phyloP scores from a whole-genome alignment of 257 asterid species.

The Petunia axillaris region DNA sequence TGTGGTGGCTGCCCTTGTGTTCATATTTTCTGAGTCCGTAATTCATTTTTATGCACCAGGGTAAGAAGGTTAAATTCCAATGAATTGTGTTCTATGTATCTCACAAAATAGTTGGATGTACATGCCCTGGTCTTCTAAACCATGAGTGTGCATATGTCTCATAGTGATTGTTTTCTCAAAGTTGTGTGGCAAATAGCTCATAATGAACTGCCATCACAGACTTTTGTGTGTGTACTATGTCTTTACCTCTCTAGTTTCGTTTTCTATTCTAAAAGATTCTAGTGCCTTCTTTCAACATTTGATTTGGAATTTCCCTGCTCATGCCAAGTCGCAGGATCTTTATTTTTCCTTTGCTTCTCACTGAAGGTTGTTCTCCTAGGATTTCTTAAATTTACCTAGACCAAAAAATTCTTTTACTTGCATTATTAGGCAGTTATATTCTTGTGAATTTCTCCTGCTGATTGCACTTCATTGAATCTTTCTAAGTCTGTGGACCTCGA shows the following conservation, averaged over 20 bases:
- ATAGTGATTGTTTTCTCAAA: not conserved
- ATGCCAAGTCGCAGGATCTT: constrained; percentile 13
- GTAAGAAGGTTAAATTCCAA: constrained; percentile 32
- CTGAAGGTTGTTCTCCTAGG: not conserved
- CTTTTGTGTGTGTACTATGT: not conserved
- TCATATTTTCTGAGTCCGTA: constrained; percentile 44
- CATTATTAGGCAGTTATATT: constrained; percentile 1
- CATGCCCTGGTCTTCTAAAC: not conserved
- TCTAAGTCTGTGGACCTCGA: constrained; percentile 48
- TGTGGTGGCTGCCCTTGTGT: constrained; percentile 42
- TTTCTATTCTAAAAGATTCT: not conserved
- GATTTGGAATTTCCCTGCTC: not conserved
- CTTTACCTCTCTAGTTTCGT: not conserved
- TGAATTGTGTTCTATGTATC: not conserved
- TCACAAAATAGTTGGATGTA: not conserved
- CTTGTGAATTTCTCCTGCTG: not conserved
- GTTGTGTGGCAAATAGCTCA: not conserved
- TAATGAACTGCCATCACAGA: constrained; percentile 2
- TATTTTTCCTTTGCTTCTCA: not conserved
- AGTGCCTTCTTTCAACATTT: not conserved
- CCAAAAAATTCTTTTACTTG: not conserved
- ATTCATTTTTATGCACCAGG: constrained; percentile 53
- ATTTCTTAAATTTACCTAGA: not conserved
- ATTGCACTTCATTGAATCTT: constrained; percentile 8
- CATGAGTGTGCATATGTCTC: not conserved